Evolutionary conservation across 2,329 filamentous ascomycete genomes (phyloP).

Genomic region (Epichloe sp.): DNA sequence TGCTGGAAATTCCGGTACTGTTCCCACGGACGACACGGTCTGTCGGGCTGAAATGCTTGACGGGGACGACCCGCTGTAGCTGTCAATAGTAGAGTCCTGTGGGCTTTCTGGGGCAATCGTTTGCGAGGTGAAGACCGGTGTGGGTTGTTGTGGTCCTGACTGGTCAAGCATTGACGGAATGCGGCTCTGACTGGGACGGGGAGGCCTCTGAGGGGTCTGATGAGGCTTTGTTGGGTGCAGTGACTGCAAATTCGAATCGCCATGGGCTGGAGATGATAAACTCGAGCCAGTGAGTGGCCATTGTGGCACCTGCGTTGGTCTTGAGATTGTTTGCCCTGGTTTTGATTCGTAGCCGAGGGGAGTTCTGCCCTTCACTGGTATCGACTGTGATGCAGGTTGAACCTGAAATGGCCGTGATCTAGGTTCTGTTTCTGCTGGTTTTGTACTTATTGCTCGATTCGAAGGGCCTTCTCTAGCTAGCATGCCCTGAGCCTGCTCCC

Average conservation of each 20-base stretch:
- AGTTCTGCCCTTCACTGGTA: constrained; percentile 9
- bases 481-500: constrained; percentile 37
- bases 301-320: constrained; percentile 38
- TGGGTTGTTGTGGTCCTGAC: constrained; percentile 41
- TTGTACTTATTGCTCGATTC: constrained; percentile 7
- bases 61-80: constrained; percentile 28
- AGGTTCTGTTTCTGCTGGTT: not conserved
- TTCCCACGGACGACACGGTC: constrained; percentile 39
- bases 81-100: constrained; percentile 17
- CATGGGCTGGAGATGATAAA: constrained; percentile 17
- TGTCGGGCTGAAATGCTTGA: constrained; percentile 36
- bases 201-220: constrained; percentile 42
- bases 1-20: constrained; percentile 46
- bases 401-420: not conserved
- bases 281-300: constrained; percentile 37
- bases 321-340: constrained; percentile 27
- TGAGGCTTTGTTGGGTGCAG: constrained; percentile 36
- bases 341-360: constrained; percentile 13
- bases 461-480: constrained; percentile 12
- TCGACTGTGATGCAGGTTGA: constrained; percentile 8
- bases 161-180: constrained; percentile 46
- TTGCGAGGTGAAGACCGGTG: constrained; percentile 32
- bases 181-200: constrained; percentile 43
- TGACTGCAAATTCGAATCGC: constrained; percentile 31
- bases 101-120: constrained; percentile 20